phyloP scores from a whole-genome alignment of 2,329 filamentous ascomycete species.

The Curvularia lunata region DNA sequence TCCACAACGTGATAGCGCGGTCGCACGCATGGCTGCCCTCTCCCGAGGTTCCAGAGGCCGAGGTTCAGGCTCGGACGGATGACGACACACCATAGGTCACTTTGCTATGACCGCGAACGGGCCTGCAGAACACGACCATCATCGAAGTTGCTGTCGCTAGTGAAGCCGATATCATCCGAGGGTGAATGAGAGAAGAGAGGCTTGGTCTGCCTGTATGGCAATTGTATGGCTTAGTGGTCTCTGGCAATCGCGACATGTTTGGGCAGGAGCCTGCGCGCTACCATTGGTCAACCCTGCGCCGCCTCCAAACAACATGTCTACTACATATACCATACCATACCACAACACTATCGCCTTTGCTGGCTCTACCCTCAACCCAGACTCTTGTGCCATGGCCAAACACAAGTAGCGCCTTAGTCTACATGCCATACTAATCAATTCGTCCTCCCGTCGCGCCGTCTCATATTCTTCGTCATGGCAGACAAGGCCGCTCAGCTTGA shows the following conservation, averaged over 20 bases:
- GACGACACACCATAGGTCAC: constrained; percentile 11
- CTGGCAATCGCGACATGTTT: constrained; percentile 10
- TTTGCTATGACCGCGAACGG: background rate
- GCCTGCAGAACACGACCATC: background rate
- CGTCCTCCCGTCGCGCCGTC: background rate
- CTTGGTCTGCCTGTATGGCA: background rate
- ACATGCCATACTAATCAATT: background rate
- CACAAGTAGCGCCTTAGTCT: constrained; percentile 8
- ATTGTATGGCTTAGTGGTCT: background rate
- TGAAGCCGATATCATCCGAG: background rate
- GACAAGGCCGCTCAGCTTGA: constrained; percentile 34
- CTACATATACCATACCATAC: constrained; percentile 12
- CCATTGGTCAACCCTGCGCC: constrained; percentile 8
- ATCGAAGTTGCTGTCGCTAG: background rate
- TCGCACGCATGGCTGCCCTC: constrained; percentile 39
- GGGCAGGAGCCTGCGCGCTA: constrained; percentile 31
- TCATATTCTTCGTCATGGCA: constrained; percentile 32
- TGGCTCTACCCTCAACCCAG: background rate
- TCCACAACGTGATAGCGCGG: constrained; percentile 33
- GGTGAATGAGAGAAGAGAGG: background rate
- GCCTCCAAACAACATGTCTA: constrained; percentile 13
- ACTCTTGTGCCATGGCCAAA: constrained; percentile 6
- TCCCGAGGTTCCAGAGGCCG: constrained; percentile 45
- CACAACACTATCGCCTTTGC: constrained; percentile 8
- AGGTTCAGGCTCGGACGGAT: constrained; percentile 36